Evolutionary conservation across 176 grass and related monocot genomes (phyloP), one percentile per base, ranked within the genome.

Genomic region (Cocos nucifera): DNA sequence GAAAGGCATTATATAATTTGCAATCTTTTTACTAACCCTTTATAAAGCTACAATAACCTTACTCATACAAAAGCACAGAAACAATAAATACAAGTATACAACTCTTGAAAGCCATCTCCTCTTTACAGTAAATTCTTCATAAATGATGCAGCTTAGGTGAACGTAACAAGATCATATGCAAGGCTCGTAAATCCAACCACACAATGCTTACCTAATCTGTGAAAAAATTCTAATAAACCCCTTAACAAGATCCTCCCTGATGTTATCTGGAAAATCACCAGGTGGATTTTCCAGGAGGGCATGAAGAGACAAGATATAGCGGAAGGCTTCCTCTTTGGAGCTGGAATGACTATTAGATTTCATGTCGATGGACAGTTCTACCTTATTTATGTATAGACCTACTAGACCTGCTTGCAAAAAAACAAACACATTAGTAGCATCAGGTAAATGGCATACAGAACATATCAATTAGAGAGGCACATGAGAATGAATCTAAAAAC

Each of bases 271-370:
- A 61, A 85, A 96, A 80, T 96, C 83, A 49, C 83, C 83, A 8
- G 92, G 92, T 59, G 86, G 83, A 44, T 90, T 90, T 70, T 96
- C 92, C 18, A 96, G 71, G 59, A 96, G 72, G 75, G 82, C 75
- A 24, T 90, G 83, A 57, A 96, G 83, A 18, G 75, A 88, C 57
- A 77, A 63, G 53, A 80, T 56, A 77, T 68, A 81, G 9, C 83
- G 82, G 69, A 90, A 89, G 49, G 82, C 65, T 53, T 87, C 86
- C 78, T 95, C 90, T 73, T 95, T 95, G 53, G 75, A 80, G 67
- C 63, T 61, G 18, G 60, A 59, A 67, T 81, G 82, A 59, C 68
- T 61, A 66, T 66, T 86, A 27, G 66, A 55, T 58, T 84, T 81
- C 71, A 62, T 59, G 76, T 83, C 71, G 35, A 79, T 64, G 53